These are phyloP conservation scores for Piper longum DNA, from an alignment of 164 flowering plant genomes.

Conservation along the genomic window DNA sequence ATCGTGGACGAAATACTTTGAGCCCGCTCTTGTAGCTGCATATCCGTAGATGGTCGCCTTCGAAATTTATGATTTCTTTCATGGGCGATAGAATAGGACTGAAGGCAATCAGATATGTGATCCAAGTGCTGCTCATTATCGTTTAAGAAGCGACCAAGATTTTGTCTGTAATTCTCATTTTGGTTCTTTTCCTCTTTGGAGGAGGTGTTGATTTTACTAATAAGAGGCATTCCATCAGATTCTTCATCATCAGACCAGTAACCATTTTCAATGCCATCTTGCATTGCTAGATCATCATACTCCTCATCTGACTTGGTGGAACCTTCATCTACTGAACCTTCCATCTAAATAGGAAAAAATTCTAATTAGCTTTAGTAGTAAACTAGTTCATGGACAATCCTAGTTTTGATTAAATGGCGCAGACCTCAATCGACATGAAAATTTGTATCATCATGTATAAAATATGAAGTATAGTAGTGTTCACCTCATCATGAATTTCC, in stretches of 20 bases:
- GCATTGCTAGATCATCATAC: constrained; percentile 93
- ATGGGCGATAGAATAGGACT: constrained; percentile 22
- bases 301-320: constrained; percentile 92
- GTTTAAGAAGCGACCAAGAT: constrained; percentile 37
- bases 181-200: not conserved
- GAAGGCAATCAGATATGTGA: constrained; percentile 11
- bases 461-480: too few relatives aligned
- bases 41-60: constrained; percentile 32
- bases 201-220: not conserved
- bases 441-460: not conserved
- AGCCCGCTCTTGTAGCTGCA: constrained; percentile 4
- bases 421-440: not conserved
- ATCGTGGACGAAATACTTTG: constrained; percentile 48
- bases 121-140: constrained; percentile 22
- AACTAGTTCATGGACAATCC: not conserved
- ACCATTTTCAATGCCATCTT: constrained; percentile 51
- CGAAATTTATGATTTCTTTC: constrained; percentile 31
- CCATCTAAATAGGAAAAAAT: constrained; percentile 26
- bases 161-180: constrained; percentile 24
- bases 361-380: not conserved
- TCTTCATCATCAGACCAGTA: constrained; percentile 52
- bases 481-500: constrained; percentile 58
- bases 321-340: constrained; percentile 93
- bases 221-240: constrained; percentile 11
- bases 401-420: not conserved